Evolutionary conservation across 2,329 filamentous ascomycete species (phyloP).

Genomic region (Calonectria henricotiae): DNA sequence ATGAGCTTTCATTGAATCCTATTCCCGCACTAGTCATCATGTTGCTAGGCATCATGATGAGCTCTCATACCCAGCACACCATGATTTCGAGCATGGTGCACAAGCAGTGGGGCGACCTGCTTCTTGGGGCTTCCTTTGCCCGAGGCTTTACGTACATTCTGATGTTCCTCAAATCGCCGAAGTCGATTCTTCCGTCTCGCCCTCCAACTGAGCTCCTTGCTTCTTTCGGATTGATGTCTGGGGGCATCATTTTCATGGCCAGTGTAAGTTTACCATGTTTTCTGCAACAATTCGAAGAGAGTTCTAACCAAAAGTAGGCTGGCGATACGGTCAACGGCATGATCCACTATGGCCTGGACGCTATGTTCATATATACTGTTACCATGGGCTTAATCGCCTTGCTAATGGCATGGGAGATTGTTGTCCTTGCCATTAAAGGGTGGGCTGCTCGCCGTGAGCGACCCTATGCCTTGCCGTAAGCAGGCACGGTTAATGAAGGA

Average conservation of each 20-base stretch:
- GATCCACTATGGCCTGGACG: constrained; percentile 83
- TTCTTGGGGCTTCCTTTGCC: constrained; percentile 85
- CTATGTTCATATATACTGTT: constrained; percentile 95
- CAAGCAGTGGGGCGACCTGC: constrained; percentile 91
- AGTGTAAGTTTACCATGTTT: constrained; percentile 73
- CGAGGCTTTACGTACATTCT: constrained; percentile 86
- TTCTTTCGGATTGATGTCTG: constrained; percentile 88
- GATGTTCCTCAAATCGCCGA: constrained; percentile 85
- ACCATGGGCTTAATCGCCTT: constrained; percentile 87
- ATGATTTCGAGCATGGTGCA: constrained; percentile 94
- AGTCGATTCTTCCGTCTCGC: constrained; percentile 84
- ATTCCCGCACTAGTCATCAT: constrained; percentile 90
- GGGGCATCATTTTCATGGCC: constrained; percentile 93
- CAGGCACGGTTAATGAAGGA: not conserved
- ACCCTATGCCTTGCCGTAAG: constrained; percentile 29
- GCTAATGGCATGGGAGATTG: constrained; percentile 87
- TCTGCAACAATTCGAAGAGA: constrained; percentile 30
- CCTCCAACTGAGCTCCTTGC: constrained; percentile 93
- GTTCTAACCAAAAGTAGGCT: constrained; percentile 65
- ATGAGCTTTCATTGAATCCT: constrained; percentile 87
- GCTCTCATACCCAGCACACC: constrained; percentile 86
- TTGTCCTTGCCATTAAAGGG: constrained; percentile 87
- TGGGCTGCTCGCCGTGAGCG: constrained; percentile 78
- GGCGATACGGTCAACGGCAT: constrained; percentile 84
- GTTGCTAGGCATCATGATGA: constrained; percentile 94